Evolutionary conservation across 78 protist species (phyloP), one percentile per base, ranked within the genome.

Genomic region (Dictyostelium capitatum): DNA sequence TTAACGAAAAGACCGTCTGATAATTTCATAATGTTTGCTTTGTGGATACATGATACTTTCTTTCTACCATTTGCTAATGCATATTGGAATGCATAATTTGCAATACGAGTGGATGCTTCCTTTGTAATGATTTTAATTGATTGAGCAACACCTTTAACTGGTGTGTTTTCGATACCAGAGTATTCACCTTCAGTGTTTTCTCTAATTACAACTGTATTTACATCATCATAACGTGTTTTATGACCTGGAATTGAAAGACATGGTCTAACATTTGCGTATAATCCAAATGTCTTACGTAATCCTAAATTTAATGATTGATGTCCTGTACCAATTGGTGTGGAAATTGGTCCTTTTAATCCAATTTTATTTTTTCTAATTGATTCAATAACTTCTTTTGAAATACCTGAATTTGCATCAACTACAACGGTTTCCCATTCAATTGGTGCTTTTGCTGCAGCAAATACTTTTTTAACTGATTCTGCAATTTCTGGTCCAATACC

Each of bases 181-280:
- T 97, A 97, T 90, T 90, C 95, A 73, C 97, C 98, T 90, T 97
- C 98, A 23, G 98, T 97, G 95, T 97, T 97, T 74, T 97, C 98
- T 53, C 98, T 95, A 69, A 97, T 83, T 56, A 96, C 92, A 32
- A 96, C 97, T 4, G 90, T 54, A 94, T 97, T 95, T 25, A 97
- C 97, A 81, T 94, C 82, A 67, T 97, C 96, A 72, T 96, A 96
- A 43, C 79, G 95, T 28, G 97, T 95, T 82, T 94, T 77, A 91
- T 77, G 81, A 79, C 97, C 97, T 69, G 90, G 82, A 74, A 97
- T 64, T 43, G 95, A 82, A 53, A 65, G 62, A 89, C 95, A 87
- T 50, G 98, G 98, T 67, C 98, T 91, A 59, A 97, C 97, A 80
- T 96, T 96, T 79, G 97, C 97, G 77, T 90, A 97, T 20, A 96